Conservation (phyloP, 1,139 yeast genomes). For the Saccharomyces hybrid region DNA sequence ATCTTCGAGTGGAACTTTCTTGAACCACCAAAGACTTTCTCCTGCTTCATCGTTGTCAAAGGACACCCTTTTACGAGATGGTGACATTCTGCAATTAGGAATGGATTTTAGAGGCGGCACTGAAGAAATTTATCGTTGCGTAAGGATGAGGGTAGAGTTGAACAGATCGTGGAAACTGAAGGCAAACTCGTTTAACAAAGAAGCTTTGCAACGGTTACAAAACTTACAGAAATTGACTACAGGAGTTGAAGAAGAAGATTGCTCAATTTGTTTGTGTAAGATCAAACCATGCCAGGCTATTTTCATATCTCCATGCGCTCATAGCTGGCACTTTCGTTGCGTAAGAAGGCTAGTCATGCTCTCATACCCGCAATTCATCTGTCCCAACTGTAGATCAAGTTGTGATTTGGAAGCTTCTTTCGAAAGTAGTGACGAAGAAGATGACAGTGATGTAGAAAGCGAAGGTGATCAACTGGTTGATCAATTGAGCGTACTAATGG, state of each 20-base stretch:
- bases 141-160: constrained; percentile 82
- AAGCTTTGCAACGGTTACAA: constrained; percentile 64
- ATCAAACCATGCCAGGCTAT: constrained; percentile 87
- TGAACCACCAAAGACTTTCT: constrained; percentile 75
- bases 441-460: constrained; percentile 25
- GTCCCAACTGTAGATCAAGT: constrained; percentile 90
- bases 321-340: constrained; percentile 95
- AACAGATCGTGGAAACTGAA: constrained; percentile 85
- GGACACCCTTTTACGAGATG: constrained; percentile 60
- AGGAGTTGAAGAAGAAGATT: constrained; percentile 50
- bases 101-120: constrained; percentile 95
- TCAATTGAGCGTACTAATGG: constrained; percentile 13
- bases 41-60: constrained; percentile 68
- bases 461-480: constrained; percentile 18
- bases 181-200: constrained; percentile 72
- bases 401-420: constrained; percentile 88
- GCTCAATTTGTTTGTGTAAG: constrained; percentile 81
- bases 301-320: constrained; percentile 91
- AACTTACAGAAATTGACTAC: constrained; percentile 38
- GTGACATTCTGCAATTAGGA: constrained; percentile 84
- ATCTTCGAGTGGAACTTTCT: constrained; percentile 88
- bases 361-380: constrained; percentile 86
- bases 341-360: constrained; percentile 78
- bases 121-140: constrained; percentile 89
- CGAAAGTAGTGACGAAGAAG: constrained; percentile 42